phyloP scores from a whole-genome alignment of 2,329 filamentous ascomycete genomes.

The Calonectria multiphialidica region DNA sequence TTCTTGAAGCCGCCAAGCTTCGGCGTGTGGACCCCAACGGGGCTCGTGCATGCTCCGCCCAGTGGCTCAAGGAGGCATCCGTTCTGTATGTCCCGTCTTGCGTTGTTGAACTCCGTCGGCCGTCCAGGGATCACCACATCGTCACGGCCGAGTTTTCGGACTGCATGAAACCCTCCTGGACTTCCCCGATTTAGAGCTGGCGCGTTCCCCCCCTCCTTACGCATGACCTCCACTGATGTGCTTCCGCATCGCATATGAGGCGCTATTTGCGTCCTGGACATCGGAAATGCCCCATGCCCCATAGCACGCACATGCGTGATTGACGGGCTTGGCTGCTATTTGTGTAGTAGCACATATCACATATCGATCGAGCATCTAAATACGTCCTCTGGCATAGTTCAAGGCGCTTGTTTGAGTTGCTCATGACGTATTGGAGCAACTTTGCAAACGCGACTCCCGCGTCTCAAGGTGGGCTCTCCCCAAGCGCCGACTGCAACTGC shows the following conservation, averaged over 20 bases:
- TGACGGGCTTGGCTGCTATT: background rate
- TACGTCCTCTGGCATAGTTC: background rate
- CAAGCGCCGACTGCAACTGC: background rate
- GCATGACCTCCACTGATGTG: background rate
- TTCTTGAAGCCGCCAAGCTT: background rate
- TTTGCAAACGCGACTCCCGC: background rate
- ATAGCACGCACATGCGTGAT: background rate
- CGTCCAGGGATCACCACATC: background rate
- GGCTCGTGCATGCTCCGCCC: conserved; percentile 39
- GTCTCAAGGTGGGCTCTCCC: background rate
- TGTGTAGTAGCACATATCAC: background rate
- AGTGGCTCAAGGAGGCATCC: conserved; percentile 35
- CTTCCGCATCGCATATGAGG: conserved; percentile 12
- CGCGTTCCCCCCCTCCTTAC: background rate
- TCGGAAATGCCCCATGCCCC: background rate
- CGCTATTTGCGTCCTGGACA: conserved; percentile 7
- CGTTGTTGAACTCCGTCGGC: background rate
- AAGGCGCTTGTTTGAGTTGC: background rate
- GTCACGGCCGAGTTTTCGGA: background rate
- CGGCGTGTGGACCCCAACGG: conserved; percentile 7
- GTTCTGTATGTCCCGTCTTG: background rate
- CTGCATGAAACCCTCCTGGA: conserved; percentile 6
- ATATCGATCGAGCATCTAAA: background rate
- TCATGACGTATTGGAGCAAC: background rate
- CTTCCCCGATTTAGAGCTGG: conserved; percentile 10